Conservation (phyloP, 1,284 basidiomycete genomes). For the Somion occarium region DNA sequence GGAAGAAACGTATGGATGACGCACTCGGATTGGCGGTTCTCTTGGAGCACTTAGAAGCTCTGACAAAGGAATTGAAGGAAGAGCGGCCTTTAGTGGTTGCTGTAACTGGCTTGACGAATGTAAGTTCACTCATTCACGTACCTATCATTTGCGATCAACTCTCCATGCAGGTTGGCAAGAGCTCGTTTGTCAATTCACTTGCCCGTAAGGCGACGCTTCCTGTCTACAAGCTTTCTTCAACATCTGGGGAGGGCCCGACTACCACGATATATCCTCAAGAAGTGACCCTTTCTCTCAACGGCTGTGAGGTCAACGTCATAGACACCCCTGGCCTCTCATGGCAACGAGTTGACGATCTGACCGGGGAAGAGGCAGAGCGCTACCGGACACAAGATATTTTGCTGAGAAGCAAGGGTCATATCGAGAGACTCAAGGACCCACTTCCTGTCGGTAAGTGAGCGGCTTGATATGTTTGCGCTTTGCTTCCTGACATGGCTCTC, state of each 20-base stretch:
- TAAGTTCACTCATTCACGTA: slow-evolving; percentile 30
- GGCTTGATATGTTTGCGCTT: neutral
- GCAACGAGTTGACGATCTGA: slow-evolving; percentile 35
- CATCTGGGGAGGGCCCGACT: slow-evolving; percentile 50
- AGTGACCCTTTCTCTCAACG: slow-evolving; percentile 42
- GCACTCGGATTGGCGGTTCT: slow-evolving; percentile 53
- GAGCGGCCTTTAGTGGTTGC: slow-evolving; percentile 56
- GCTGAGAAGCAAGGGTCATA: slow-evolving; percentile 77
- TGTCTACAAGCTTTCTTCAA: slow-evolving; percentile 59
- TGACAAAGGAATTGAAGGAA: slow-evolving; percentile 37
- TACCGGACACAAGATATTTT: slow-evolving; percentile 67
- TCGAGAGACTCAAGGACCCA: slow-evolving; percentile 88
- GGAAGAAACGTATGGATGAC: slow-evolving; percentile 44
- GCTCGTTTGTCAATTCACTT: slow-evolving; percentile 77
- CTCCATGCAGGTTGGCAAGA: slow-evolving; percentile 69
- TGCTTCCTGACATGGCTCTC: slow-evolving; percentile 2
- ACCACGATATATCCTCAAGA: slow-evolving; percentile 71
- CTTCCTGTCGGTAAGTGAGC: slow-evolving; percentile 59
- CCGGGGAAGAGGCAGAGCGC: slow-evolving; percentile 40
- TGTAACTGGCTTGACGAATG: slow-evolving; percentile 74
- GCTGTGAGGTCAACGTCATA: slow-evolving; percentile 55
- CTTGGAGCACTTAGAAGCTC: slow-evolving; percentile 22
- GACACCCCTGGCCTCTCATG: slow-evolving; percentile 85
- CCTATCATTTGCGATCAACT: slow-evolving; percentile 4
- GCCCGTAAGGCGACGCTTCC: slow-evolving; percentile 46